Percentiles rank a stretch among this genome's conserved stretches.
Conservation (phyloP, 495 filamentous ascomycete species). For the Collariella sp. region DNA sequence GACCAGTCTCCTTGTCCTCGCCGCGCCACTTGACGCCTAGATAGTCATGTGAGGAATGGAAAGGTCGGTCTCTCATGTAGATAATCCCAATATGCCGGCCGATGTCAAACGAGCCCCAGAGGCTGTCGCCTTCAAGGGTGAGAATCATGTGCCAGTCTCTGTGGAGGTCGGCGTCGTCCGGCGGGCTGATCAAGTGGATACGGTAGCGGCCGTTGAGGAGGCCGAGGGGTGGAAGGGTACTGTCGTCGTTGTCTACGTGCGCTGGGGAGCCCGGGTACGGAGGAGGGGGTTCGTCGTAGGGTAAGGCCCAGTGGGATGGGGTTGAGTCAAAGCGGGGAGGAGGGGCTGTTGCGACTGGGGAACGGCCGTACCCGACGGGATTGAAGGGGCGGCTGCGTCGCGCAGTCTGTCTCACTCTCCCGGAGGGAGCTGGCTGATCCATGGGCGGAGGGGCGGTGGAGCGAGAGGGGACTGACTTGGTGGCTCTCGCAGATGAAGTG, state of each 20-base stretch:
- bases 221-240: conserved; percentile 21
- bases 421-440: not conserved
- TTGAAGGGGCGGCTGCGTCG: conserved; percentile 3
- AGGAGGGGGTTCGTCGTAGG: conserved; percentile 22
- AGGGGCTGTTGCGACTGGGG: not conserved
- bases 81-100: conserved; percentile 25
- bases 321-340: not conserved
- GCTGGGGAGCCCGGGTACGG: conserved; percentile 15
- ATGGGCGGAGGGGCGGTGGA: not conserved
- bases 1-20: conserved; percentile 14
- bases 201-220: conserved; percentile 41
- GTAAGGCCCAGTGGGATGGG: conserved; percentile 4
- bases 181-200: conserved; percentile 19
- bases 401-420: not conserved
- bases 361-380: not conserved
- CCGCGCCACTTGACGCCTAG: conserved; percentile 28
- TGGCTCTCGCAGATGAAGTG: not conserved
- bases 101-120: conserved; percentile 30
- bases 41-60: conserved; percentile 13
- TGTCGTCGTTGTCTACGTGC: not conserved
- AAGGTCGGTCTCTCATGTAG: conserved; percentile 23
- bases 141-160: conserved; percentile 18
- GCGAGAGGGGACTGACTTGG: not conserved
- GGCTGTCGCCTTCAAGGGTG: conserved; percentile 25
- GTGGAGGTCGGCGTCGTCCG: conserved; percentile 7